phyloP scores from a whole-genome alignment of 371 early-diverging fungal genomes.

The Spraguea lophii region DNA sequence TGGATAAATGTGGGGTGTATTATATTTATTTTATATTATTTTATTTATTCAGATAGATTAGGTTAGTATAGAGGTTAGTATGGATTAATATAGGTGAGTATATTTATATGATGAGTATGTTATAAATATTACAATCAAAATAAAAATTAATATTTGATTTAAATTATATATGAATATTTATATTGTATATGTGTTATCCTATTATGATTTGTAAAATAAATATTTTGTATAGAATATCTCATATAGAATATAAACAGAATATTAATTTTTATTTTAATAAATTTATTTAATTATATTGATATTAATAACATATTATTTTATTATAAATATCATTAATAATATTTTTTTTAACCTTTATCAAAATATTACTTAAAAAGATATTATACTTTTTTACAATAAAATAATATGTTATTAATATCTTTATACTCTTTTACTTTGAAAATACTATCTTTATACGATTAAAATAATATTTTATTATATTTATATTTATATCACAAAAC shows the following conservation, averaged over 20 bases:
- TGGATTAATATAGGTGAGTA: background rate
- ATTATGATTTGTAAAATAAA: too few relatives aligned
- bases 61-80: background rate
- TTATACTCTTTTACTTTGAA: background rate
- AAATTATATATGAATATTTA: background rate
- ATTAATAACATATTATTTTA: background rate
- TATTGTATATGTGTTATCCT: background rate
- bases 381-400: too few relatives aligned
- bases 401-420: background rate
- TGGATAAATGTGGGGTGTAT: slow-evolving; percentile 6
- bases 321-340: too few relatives aligned
- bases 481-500: background rate
- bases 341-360: too few relatives aligned
- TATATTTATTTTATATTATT: too few relatives aligned
- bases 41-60: too few relatives aligned
- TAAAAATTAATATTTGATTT: background rate
- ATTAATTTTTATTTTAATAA: too few relatives aligned
- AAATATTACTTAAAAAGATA: too few relatives aligned
- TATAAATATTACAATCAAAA: background rate
- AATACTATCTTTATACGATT: background rate
- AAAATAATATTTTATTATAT: background rate
- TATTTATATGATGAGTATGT: background rate
- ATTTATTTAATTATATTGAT: too few relatives aligned
- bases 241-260: too few relatives aligned
- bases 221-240: too few relatives aligned